Evolutionary conservation across 306 rosid species (phyloP).

Genomic region (Pachyrhizus erosus): DNA sequence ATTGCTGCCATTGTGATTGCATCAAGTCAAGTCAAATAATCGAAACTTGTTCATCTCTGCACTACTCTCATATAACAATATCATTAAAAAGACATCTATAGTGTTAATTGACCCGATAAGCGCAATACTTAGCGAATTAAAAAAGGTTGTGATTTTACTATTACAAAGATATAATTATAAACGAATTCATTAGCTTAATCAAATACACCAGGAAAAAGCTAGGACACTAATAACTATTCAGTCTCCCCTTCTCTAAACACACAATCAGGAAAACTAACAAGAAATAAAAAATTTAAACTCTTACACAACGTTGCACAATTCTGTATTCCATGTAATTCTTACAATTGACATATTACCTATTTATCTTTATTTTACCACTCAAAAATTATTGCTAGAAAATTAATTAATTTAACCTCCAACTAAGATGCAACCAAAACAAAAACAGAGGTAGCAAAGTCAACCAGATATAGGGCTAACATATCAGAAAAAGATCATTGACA

Average conservation of each 20-base stretch:
- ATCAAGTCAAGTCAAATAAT: neutral
- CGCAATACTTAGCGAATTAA: neutral
- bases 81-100: neutral
- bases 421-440: constrained; percentile 13
- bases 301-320: constrained; percentile 21
- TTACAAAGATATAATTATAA: neutral
- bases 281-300: constrained; percentile 20
- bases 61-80: neutral
- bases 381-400: constrained; percentile 47
- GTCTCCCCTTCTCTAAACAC: constrained; percentile 26
- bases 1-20: constrained; percentile 10
- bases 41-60: constrained; percentile 1
- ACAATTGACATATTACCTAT: constrained; percentile 46
- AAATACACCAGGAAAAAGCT: neutral
- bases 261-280: neutral
- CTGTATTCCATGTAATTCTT: constrained; percentile 42
- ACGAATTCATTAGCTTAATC: constrained; percentile 2
- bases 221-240: neutral
- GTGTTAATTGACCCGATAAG: neutral
- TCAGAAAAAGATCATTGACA: constrained; percentile 36
- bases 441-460: neutral
- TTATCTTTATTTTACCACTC: constrained; percentile 34
- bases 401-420: constrained; percentile 39
- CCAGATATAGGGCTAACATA: constrained; percentile 42
- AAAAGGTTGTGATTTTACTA: neutral